Base-by-base conservation (phyloP, 148 eudicot genomes). In the Spergularia marina region DNA sequence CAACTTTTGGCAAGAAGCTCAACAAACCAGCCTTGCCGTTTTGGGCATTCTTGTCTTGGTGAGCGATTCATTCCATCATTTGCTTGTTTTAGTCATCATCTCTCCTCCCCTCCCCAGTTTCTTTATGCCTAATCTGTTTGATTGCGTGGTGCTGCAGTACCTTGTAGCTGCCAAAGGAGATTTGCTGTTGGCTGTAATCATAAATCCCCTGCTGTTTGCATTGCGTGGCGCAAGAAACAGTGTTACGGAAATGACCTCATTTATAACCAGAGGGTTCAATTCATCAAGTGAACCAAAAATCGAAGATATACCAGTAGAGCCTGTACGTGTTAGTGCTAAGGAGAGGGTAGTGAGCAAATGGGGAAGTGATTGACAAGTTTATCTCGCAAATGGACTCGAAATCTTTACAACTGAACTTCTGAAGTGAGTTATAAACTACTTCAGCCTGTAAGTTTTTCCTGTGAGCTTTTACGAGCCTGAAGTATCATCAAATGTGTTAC, bases 1-100 rank as follows among this genome's bases (percentile, higher is more conserved):
- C 53, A 83, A 86, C 82, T 94, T 87, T 77, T 94, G 98, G 98
- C 88, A 86, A 76, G 98, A 91, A 86, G 89, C 94, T 39, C 98
- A 91, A 61, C 92, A 86, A 76, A 77, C 84, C 55, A 71, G 88
- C 70, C 90, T 91, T 58, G 80, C 97, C 53, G 23, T 94, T 23
- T 71, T 94, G 25, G 91, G 88, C 60, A 80, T 91, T 68, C 41
- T 86, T 74, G 76, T 85, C 58, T 39, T 89, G 81, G 98, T 94
- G 78, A 79, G 79, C 39, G 36, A 72, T 71, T 52, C 15, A 17
- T 68, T 70, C 14, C 17, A 30, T 64, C 3, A 40, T 60, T 8
- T 53, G 12, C 12, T 34, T 56, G 21, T n/a, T 49, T 57, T 30
- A 13, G 39, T 73, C 47, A 53, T 53, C 62, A 40, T 59, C 2